Evolutionary conservation across 495 filamentous ascomycete species (phyloP).

Genomic region (Penicillium bovifimosum): DNA sequence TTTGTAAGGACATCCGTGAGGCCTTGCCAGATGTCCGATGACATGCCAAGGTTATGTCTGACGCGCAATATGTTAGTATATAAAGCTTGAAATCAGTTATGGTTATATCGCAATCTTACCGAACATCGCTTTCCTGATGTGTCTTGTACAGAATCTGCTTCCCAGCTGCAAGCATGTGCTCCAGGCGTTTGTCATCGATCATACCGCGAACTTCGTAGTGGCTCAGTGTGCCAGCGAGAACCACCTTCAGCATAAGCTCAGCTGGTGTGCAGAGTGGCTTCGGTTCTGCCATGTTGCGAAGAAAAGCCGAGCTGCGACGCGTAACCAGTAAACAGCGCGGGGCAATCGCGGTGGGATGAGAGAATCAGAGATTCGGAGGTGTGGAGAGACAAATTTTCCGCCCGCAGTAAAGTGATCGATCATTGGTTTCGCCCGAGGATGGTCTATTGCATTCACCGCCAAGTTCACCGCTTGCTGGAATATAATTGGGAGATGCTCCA

Average conservation of each 20-base stretch:
- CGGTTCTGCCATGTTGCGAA: slow-evolving; percentile 25
- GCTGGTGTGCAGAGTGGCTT: slow-evolving; percentile 44
- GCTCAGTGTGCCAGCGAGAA: slow-evolving; percentile 43
- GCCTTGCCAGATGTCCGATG: slow-evolving; percentile 65
- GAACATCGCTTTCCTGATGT: slow-evolving; percentile 47
- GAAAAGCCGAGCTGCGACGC: neutral
- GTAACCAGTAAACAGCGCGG: slow-evolving; percentile 4
- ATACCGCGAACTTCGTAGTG: slow-evolving; percentile 48
- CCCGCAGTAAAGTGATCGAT: slow-evolving; percentile 1
- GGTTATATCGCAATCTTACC: slow-evolving; percentile 28
- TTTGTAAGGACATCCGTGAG: slow-evolving; percentile 53
- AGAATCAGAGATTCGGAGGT: slow-evolving; percentile 6
- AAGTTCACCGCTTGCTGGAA: neutral
- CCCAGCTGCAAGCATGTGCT: slow-evolving; percentile 46
- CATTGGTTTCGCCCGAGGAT: neutral
- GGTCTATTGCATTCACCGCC: neutral
- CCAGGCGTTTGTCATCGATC: slow-evolving; percentile 47
- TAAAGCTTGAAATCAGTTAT: neutral
- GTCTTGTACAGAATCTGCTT: slow-evolving; percentile 48
- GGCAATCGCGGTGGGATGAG: slow-evolving; percentile 3
- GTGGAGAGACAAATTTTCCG: slow-evolving; percentile 12
- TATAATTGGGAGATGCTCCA: too few species aligned
- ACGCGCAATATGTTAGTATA: neutral
- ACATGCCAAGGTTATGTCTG: slow-evolving; percentile 48
- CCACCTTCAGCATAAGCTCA: slow-evolving; percentile 46